Percentiles rank a stretch among this genome's conserved stretches.
Evolutionary conservation across 2,329 filamentous ascomycete species (phyloP).

Genomic region (Botryotinia narcissicola): DNA sequence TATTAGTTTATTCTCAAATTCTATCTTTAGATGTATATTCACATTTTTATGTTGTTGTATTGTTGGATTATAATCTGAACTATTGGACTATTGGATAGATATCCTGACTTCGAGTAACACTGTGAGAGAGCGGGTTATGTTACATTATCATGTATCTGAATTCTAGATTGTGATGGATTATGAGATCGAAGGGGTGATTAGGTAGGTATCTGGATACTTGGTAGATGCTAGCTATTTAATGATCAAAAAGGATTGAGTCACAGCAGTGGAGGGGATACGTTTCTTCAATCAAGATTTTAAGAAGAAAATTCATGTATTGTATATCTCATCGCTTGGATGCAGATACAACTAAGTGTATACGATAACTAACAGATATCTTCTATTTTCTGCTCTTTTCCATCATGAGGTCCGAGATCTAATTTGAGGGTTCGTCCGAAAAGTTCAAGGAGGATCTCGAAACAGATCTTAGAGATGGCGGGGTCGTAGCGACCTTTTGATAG

Average conservation of each 20-base stretch:
- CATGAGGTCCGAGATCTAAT: conserved; percentile 70
- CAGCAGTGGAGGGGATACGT: not conserved
- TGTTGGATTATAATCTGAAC: no score
- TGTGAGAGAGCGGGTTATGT: no score
- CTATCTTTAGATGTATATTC: no score
- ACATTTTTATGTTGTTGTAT: no score
- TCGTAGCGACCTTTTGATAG: conserved; percentile 92
- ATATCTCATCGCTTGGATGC: not conserved
- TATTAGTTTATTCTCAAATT: no score
- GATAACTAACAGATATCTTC: conserved; percentile 68
- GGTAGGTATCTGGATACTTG: not conserved
- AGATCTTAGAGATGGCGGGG: conserved; percentile 79
- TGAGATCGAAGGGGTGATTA: not conserved
- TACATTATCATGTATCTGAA: no score
- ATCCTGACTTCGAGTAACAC: no score
- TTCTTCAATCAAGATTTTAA: not conserved
- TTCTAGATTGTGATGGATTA: not conserved
- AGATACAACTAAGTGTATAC: not conserved
- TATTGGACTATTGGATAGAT: no score
- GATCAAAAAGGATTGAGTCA: not conserved
- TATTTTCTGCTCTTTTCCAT: conserved; percentile 58
- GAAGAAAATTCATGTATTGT: not conserved
- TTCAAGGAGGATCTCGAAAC: conserved; percentile 88
- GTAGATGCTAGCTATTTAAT: not conserved
- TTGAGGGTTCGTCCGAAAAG: conserved; percentile 77